Evolutionary conservation across 73 alveolate species (phyloP), one percentile per base, ranked within the genome.

Genomic region (Paramecium caudatum): DNA sequence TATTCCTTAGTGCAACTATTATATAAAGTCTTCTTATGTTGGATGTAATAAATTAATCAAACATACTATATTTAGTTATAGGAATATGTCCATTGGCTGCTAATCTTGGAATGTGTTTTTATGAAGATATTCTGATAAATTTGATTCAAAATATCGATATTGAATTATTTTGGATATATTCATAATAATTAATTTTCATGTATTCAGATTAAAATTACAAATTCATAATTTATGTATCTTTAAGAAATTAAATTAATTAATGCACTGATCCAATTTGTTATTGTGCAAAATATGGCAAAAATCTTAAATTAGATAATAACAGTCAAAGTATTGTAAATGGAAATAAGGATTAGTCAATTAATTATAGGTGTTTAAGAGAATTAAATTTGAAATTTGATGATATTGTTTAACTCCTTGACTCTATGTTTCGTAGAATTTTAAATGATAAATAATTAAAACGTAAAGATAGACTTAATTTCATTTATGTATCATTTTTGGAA

Each of bases 231-330:
- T 74, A 41, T 37, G 43, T 74, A 5, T 30, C 88, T 41, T 21
- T 74, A 3, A 32, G 88, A 39, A 19, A 74, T 74, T 68, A 74
- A 4, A 43, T 74, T 1, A 74, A 74, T 37, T 1, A 37, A 41
- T 74, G 88, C 47, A 19, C 15, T 6, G 43, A 39, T 16, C 12
- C 17, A 2, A n/a, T 13, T 8, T 74, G 88, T 39, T 74, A 39
- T 74, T 74, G 88, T 21, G 7, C 9, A 10, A 74, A 41, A 43
- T 74, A 74, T 74, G 88, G 88, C 32, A 21, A 68, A 68, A 68
- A 68, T 43, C 19, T 21, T 15, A 45, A 45, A 41, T 27, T 41
- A 43, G 62, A 21, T 12, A 19, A 27, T 10, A 43, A 30, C 13
- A n/a, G 47, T 5, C 43, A 74, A 45, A 39, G 62, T 8, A 41